Evolutionary conservation across 106 monocot genomes (phyloP), one percentile per base, ranked within the genome.

Genomic region (Narthecium ossifragum): DNA sequence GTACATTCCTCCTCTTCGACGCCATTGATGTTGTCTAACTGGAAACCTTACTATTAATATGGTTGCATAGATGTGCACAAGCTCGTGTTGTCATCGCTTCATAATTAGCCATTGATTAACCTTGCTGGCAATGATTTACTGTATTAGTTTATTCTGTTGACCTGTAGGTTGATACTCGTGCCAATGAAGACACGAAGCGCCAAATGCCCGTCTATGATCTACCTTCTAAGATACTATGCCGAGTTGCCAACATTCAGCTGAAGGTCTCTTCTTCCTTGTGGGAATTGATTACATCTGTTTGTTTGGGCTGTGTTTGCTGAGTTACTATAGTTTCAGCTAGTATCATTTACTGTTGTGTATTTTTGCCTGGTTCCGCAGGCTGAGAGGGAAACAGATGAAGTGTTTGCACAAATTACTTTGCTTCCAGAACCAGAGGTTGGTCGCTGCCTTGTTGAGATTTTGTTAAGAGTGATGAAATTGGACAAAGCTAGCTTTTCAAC

Each of bases 381-480:
- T 27, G 69, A 69, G 27, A 3, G 20, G 24, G 68, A 63, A 21
- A 75, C 63, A 1, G 75, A 75, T 63, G 75, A 69, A 31, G 68
- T 75, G 39, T 69, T 75, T 69, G 68, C 63, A 2, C 63, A 75
- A 26, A 14, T 69, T 26, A 51, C 55, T 3, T 25, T 75, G 51
- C 33, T 75, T 23, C 75, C 75, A 15, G 54, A 63, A 45, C 15
- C 24, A 1, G 36, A 75, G 56, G 75, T 75, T 18, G 0, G 53
- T 15, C 29, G 20, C 25, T 43, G 23, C 22, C 39, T 37, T 32
- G 3, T 29, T 15, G 6, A 18, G 45, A 31, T 11, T 53, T 12
- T 2, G 5, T 26, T 53, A 53, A 34, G 18, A 23, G 4, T 26
- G 23, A 14, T 0, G 6, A 25, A 25, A 52, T 25, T 5, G 2